Evolutionary conservation across 495 filamentous ascomycete species (phyloP), one percentile per base, ranked within the genome.

Genomic region (Acidiella bohemica): DNA sequence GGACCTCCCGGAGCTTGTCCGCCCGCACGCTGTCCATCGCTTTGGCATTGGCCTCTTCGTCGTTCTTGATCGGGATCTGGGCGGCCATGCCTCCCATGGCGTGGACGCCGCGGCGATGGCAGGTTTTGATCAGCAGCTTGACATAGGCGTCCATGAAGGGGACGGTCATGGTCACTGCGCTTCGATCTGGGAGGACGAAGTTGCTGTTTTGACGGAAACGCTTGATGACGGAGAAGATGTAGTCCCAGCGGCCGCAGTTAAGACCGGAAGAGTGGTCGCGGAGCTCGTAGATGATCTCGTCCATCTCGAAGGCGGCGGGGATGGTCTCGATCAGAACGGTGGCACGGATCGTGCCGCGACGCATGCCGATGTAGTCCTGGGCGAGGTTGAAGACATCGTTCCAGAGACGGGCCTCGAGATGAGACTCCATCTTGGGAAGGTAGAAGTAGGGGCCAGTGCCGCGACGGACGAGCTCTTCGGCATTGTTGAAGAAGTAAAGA

Each of bases 211-310:
- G 75, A 53, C 92, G 82, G 78, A 96, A 95, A 66, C 93, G 94
- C 73, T 99, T 99, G 71, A 99, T 99, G 57, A 90, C 84, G 61
- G 79, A 88, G 71, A 99, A 97, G 67, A 99, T 96, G 71, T 99
- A 99, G 59, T 99, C 90, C 90, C 90, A 99, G 36, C 90, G 81
- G 36, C 90, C 90, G 63, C 90, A 99, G 72, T 99, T 99, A 49
- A 99, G 72, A 38, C 90, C 90, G 9, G 90, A 80, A 62, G 78
- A 84, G 69, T 99, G 90, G 58, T 96, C 88, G 26, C 90, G 83
- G 47, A 99, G 79, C 64, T 99, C 90, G 67, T 94, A 99, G 62
- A 99, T 96, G 63, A 97, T 96, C 79, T 97, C 90, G 44, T 99
- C 90, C 90, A 99, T 99, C 69, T 99, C 92, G 53, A 99, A 99